Conservation (phyloP, 179 eudicot species). For the Nepenthes alata region DNA sequence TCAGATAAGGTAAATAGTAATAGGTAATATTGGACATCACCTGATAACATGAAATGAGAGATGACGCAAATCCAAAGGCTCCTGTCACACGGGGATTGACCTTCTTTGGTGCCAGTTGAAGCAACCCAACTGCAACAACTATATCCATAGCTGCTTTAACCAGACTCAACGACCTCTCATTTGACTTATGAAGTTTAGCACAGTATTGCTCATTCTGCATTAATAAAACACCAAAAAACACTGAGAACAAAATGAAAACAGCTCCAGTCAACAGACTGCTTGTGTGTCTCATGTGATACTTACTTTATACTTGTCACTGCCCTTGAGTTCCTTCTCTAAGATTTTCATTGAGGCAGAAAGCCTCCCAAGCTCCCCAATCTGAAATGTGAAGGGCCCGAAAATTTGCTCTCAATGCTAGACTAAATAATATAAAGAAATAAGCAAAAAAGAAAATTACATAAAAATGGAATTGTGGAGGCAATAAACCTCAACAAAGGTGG, state of each 20-base stretch:
- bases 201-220: constrained; percentile 71
- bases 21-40: constrained; percentile 14
- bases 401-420: too few relatives aligned
- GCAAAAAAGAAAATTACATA: neutral
- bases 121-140: constrained; percentile 89
- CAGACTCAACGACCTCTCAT: constrained; percentile 75
- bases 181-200: constrained; percentile 54
- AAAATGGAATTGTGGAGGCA: neutral
- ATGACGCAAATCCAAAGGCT: constrained; percentile 69
- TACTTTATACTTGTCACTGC: constrained; percentile 45
- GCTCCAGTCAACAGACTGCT: neutral
- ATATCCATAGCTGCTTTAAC: constrained; percentile 74
- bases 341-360: constrained; percentile 79
- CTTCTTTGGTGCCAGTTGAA: constrained; percentile 93
- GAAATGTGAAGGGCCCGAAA: constrained; percentile 6
- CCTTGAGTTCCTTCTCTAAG: constrained; percentile 73
- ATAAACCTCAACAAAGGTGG: constrained; percentile 74
- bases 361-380: constrained; percentile 85
- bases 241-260: neutral
- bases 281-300: constrained; percentile 1
- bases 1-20: too few relatives aligned
- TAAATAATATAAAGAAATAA: neutral
- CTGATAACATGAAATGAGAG: constrained; percentile 98
- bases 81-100: constrained; percentile 96
- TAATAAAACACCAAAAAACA: constrained; percentile 8